Conservation (phyloP, 495 filamentous ascomycete genomes). For the Penicillium odoratum region DNA sequence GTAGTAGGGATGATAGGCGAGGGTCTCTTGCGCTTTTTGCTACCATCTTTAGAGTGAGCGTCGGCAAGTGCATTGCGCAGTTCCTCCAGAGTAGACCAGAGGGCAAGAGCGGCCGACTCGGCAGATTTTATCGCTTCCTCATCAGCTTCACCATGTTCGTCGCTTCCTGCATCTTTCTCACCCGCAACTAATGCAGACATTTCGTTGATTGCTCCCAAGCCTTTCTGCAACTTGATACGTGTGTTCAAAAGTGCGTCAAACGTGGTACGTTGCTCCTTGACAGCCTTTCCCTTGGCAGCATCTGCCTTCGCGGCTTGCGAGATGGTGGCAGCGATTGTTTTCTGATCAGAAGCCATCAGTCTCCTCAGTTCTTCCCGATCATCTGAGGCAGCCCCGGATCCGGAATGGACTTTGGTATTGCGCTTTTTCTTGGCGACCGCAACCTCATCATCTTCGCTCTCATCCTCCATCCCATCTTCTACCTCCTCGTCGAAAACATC, state of each 20-base stretch:
- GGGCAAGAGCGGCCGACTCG: slow-evolving; percentile 80
- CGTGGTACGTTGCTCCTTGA: slow-evolving; percentile 76
- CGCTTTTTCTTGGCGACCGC: background rate
- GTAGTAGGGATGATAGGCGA: slow-evolving; percentile 48
- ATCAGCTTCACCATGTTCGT: slow-evolving; percentile 35
- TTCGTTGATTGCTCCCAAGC: slow-evolving; percentile 76
- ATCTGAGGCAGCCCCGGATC: slow-evolving; percentile 2
- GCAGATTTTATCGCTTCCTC: slow-evolving; percentile 65
- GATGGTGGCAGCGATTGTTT: slow-evolving; percentile 65
- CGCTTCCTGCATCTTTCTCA: slow-evolving; percentile 5
- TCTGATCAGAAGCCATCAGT: slow-evolving; percentile 72
- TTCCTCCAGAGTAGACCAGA: slow-evolving; percentile 81
- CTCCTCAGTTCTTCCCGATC: slow-evolving; percentile 61
- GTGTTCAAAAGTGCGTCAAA: slow-evolving; percentile 87
- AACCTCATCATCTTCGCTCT: background rate
- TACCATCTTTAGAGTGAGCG: slow-evolving; percentile 44
- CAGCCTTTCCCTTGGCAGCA: slow-evolving; percentile 78
- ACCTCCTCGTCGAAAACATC: slow-evolving; percentile 21
- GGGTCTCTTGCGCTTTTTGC: slow-evolving; percentile 61
- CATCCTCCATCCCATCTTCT: slow-evolving; percentile 34
- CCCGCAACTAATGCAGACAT: slow-evolving; percentile 49
- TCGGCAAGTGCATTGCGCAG: slow-evolving; percentile 63
- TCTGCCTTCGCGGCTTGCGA: slow-evolving; percentile 75
- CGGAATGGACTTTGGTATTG: background rate
- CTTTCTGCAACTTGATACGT: slow-evolving; percentile 89